Conservation (phyloP, 345 rosid species). For the Melaleuca alternifolia region DNA sequence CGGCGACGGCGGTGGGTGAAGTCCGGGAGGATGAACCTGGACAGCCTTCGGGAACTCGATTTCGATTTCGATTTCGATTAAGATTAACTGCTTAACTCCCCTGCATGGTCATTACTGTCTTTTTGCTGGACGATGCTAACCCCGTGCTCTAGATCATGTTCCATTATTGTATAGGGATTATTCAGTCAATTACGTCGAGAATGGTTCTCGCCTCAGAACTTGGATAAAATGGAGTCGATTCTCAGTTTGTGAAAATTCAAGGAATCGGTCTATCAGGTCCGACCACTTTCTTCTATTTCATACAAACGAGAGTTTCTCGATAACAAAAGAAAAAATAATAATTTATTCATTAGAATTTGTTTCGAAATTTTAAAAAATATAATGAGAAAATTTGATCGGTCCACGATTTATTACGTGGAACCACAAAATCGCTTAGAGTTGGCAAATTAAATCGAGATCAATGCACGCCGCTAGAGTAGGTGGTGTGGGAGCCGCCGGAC, state of each 20-base stretch:
- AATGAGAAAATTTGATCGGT: too few species aligned
- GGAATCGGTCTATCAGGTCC: too few species aligned
- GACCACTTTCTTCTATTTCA: too few species aligned
- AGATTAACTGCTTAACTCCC: not conserved
- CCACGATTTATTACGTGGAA: too few species aligned
- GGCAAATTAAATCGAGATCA: not conserved
- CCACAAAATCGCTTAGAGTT: too few species aligned
- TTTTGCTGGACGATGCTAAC: not conserved
- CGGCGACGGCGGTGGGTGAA: not conserved
- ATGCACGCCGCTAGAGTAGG: not conserved
- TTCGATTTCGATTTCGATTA: not conserved
- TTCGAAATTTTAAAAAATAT: too few species aligned
- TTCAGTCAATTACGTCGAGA: too few species aligned
- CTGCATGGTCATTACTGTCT: not conserved
- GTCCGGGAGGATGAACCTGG: not conserved
- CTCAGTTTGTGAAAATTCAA: not conserved
- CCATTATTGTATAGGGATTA: rapidly evolving
- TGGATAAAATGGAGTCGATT: not conserved
- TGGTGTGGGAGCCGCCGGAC: not conserved
- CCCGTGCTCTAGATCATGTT: not conserved
- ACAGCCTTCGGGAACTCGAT: not conserved
- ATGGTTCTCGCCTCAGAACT: too few species aligned
- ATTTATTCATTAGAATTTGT: too few species aligned
- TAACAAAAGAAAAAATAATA: too few species aligned
- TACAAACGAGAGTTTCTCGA: rapidly evolving